Evolutionary conservation across 176 grass and related monocot species (phyloP), one percentile per base, ranked within the genome.

Genomic region (Oryza coarctata): DNA sequence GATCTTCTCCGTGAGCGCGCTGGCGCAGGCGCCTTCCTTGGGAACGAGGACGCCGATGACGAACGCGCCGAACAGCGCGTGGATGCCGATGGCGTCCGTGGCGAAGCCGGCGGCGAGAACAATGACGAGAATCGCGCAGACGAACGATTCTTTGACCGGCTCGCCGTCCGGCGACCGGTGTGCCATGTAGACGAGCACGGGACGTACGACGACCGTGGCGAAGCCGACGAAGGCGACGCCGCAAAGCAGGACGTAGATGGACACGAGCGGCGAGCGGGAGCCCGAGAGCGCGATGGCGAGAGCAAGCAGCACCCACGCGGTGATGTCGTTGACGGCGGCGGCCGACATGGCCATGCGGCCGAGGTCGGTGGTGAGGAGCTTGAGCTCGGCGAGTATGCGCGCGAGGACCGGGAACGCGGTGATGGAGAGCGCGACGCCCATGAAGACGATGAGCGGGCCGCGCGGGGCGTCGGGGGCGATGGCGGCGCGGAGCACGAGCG

Each of bases 321-420:
- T 77, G 23, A 90, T 14, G 80, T 94, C 91, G 82, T 94, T 86
- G 34, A 94, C 75, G 2, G 88, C 88, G 0, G 88, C 85, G 2
- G 91, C 91, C 0, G 91, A 94, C 91, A 90, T 94, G 88, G 91
- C 88, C 91, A 94, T 94, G 41, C 91, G 91, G 14, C 91, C 91
- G 14, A 90, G 41, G 63, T 94, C 88, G 43, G 91, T 94, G 63
- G 91, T 94, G 6, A 94, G 88, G 10, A 94, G 91, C 88, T 94
- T 94, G 23, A 94, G 85, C 74, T 94, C 91, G 1, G 91, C 85
- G 9, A 90, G 88, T 58, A 94, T 94, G 34, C 88, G 88, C 0
- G 91, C 91, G 49, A 89, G 87, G 26, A 89, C 91, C 0, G 91
- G 91, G 80, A 92, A 89, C 3, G 91, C 91, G 34, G 88, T 94